phyloP scores from a whole-genome alignment of 306 rosid species.

The Cucurbita ficifolia region DNA sequence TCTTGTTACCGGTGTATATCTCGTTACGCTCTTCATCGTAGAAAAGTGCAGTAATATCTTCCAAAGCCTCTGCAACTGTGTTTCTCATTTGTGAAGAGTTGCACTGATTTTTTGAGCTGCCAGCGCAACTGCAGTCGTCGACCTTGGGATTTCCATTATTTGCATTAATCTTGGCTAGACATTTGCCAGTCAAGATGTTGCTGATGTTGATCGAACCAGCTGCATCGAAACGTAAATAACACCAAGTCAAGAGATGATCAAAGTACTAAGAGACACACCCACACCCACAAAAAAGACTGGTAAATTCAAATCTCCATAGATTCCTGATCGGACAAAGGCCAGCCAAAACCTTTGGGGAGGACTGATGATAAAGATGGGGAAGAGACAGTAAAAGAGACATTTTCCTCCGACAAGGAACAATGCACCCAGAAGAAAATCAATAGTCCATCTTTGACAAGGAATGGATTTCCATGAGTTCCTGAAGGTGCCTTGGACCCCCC shows the following conservation, averaged over 20 bases:
- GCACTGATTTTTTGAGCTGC: constrained; percentile 32
- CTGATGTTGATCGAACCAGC: constrained; percentile 90
- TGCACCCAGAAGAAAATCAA: neutral
- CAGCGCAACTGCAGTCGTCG: constrained; percentile 20
- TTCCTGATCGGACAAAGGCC: neutral
- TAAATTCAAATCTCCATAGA: neutral
- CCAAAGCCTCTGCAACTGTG: constrained; percentile 77
- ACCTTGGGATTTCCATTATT: constrained; percentile 23
- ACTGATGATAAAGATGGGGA: neutral
- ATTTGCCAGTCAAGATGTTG: constrained; percentile 75
- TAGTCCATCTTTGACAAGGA: neutral
- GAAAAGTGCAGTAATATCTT: constrained; percentile 79
- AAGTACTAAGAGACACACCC: neutral
- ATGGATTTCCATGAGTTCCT: neutral
- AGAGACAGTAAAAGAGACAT: neutral
- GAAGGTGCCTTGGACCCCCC: neutral
- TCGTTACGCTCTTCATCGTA: constrained; percentile 87
- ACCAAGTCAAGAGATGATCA: neutral
- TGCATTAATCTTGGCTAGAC: constrained; percentile 67
- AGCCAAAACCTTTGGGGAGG: neutral
- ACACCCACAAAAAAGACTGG: neutral
- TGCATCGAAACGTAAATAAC: constrained; percentile 15
- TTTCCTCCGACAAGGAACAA: neutral
- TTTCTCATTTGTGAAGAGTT: constrained; percentile 35
- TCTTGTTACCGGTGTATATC: constrained; percentile 74